Evolutionary conservation across 2,329 filamentous ascomycete genomes (phyloP), one percentile per base, ranked within the genome.

Genomic region (Raffaelea arxii): DNA sequence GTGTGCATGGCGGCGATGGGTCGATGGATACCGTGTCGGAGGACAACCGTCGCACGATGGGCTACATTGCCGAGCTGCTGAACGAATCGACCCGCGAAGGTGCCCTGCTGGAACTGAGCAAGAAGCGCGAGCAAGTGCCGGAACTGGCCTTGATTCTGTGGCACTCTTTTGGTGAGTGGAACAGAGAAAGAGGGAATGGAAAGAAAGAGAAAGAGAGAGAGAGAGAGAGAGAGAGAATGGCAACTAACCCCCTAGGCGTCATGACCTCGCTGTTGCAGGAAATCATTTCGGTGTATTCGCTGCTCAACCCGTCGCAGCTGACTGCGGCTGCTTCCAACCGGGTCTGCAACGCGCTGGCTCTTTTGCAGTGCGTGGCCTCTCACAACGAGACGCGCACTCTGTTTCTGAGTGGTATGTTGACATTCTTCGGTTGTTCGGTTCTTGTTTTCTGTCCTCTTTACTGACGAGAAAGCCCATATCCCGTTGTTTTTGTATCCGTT

Each of bases 231-330:
- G n/a, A n/a, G n/a, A n/a, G 5, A 39, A 21, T 7, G 9, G 6
- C 16, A 14, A 23, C 37, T 47, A 21, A 51, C 41, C 25, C 37
- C 45, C 19, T 54, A 95, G 89, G 90, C 59, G 92, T 98, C 60
- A 98, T 98, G 92, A 96, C 92, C 40, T 94, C 89, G 46, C 74
- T 98, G 22, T 77, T 97, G 27, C 91, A 97, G 65, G 92, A 98
- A 69, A 98, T 98, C 62, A 98, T 98, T 61, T 96, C 91, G 11
- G 92, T 98, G 46, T 98, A 98, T 63, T 94, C 89, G 24, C 78
- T 98, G 4, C 78, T 98, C 57, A 98, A 95, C 64, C 92, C 92
- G 6, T 96, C 89, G 43, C 91, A 97, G 68, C 78, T 98, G 58
- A 98, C 92, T 7, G 92, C 92, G 3, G 90, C 92, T n/a, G 91